Percentiles rank a stretch among this genome's conserved stretches.
These are phyloP conservation scores for Ustilago curta DNA, from an alignment of 1,284 basidiomycete genomes.

Conservation along the genomic window DNA sequence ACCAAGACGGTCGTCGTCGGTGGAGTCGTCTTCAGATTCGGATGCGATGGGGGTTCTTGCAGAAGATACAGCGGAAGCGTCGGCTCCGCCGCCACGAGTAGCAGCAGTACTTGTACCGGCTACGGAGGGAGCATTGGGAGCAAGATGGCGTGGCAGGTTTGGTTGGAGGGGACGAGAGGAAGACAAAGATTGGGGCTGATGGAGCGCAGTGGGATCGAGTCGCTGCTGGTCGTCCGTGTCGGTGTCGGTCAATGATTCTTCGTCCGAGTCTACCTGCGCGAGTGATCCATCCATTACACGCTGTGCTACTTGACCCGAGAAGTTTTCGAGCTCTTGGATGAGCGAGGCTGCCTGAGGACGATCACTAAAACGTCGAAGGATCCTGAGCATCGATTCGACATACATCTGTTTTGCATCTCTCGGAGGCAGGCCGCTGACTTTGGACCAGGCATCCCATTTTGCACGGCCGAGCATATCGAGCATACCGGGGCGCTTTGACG, in stretches of 20 bases:
- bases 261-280: constrained; percentile 43
- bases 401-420: constrained; percentile 90
- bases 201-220: constrained; percentile 37
- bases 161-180: constrained; percentile 18
- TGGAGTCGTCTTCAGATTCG: constrained; percentile 34
- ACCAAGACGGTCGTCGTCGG: constrained; percentile 37
- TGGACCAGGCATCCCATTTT: constrained; percentile 97
- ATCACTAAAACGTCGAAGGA: constrained; percentile 83
- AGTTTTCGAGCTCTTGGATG: constrained; percentile 85
- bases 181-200: constrained; percentile 15
- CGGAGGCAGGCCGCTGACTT: constrained; percentile 82
- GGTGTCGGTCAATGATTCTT: constrained; percentile 34
- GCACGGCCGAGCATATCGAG: constrained; percentile 93
- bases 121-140: constrained; percentile 36
- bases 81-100: constrained; percentile 37
- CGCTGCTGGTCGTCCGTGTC: constrained; percentile 42
- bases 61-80: constrained; percentile 22
- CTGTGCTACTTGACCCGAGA: constrained; percentile 78
- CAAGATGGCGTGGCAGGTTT: constrained; percentile 26
- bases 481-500: constrained; percentile 81
- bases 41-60: constrained; percentile 38
- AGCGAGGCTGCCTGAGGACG: constrained; percentile 81
- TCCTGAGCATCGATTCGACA: constrained; percentile 86
- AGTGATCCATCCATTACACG: constrained; percentile 72
- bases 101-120: constrained; percentile 50